These are phyloP conservation scores for Brasilioporus rufonigricans DNA, from an alignment of 768 basidiomycete genomes.

Conservation along the genomic window DNA sequence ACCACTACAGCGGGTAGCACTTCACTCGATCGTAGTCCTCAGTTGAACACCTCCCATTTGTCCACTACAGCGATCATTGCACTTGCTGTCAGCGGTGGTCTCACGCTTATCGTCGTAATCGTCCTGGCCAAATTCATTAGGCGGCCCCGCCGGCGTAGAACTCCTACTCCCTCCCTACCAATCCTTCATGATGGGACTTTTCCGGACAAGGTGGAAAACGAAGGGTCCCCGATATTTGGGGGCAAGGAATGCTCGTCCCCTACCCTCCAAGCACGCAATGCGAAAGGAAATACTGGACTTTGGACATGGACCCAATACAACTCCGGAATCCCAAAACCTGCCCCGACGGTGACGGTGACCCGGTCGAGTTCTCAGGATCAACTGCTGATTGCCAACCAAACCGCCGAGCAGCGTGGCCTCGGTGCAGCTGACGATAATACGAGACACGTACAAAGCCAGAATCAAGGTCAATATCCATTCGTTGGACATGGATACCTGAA, in stretches of 20 bases:
- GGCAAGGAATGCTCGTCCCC: conserved; percentile 61
- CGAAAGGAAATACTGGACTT: conserved; percentile 40
- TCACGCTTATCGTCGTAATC: conserved; percentile 47
- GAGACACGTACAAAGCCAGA: conserved; percentile 14
- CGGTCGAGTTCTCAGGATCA: conserved; percentile 22
- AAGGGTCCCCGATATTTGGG: conserved; percentile 76
- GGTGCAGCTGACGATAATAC: conserved; percentile 3
- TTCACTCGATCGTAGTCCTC: conserved; percentile 7
- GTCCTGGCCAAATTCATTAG: conserved; percentile 47
- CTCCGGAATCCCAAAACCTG: conserved; percentile 33
- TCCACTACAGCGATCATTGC: conserved; percentile 50
- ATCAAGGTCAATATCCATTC: conserved; percentile 22
- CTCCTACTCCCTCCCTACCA: conserved; percentile 72
- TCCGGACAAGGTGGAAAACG: conserved; percentile 42
- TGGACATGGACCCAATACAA: conserved; percentile 62
- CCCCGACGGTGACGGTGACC: conserved; percentile 22
- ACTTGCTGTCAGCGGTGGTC: conserved; percentile 50
- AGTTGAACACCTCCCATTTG: conserved; percentile 32
- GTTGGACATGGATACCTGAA: conserved; percentile 24
- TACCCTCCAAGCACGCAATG: conserved; percentile 25
- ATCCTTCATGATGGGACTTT: conserved; percentile 58
- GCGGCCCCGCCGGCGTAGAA: conserved; percentile 50
- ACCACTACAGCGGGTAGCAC: not conserved
- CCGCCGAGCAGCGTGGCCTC: conserved; percentile 6
- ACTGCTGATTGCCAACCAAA: conserved; percentile 6